phyloP scores from a whole-genome alignment of 495 filamentous ascomycete genomes.

The Podospora appendiculata region DNA sequence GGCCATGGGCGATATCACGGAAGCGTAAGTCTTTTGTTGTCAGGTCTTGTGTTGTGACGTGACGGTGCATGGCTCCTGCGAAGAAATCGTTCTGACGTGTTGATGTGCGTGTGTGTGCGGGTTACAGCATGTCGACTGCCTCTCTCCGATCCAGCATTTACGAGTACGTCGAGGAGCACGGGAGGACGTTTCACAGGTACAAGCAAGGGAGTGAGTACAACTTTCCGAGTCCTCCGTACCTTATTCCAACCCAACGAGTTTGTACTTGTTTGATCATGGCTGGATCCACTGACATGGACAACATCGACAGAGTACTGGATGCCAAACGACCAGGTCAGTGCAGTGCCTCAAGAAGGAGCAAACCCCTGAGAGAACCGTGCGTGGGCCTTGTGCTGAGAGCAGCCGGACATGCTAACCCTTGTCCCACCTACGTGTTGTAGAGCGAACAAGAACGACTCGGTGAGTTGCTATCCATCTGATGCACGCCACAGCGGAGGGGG shows the following conservation, averaged over 20 bases:
- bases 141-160: conserved; percentile 11
- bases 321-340: conserved; percentile 22
- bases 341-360: too few species aligned
- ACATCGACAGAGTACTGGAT: conserved; percentile 17
- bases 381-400: background rate
- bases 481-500: background rate
- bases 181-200: conserved; percentile 28
- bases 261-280: too few species aligned
- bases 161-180: conserved; percentile 22
- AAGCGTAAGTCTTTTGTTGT: background rate
- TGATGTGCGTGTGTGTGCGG: background rate
- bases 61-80: background rate
- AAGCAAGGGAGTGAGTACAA: conserved; percentile 26
- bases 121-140: background rate
- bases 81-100: background rate
- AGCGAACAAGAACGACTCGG: conserved; percentile 38
- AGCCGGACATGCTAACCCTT: background rate
- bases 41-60: background rate
- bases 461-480: conserved; percentile 7
- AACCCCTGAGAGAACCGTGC: background rate
- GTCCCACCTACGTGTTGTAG: conserved; percentile 7
- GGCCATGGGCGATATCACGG: conserved; percentile 3
- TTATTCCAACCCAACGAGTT: too few species aligned
- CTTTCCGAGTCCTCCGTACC: background rate
- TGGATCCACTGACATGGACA: background rate